Evolutionary conservation across 2,329 filamentous ascomycete species (phyloP).

Genomic region (Sclerotinia subarctica): DNA sequence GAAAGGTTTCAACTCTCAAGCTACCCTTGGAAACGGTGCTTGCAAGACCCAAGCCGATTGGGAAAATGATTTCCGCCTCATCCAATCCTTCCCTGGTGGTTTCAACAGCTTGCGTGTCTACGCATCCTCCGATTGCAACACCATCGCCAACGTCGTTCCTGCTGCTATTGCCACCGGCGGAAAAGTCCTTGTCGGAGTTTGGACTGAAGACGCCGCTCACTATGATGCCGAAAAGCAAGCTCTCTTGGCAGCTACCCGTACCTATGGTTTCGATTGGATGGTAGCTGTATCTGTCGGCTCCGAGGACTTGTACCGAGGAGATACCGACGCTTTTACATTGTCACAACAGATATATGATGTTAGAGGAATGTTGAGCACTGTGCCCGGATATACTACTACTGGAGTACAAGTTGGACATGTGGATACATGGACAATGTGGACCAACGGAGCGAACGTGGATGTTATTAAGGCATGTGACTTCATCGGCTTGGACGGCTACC

Average conservation of each 20-base stretch:
- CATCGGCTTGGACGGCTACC: conserved; percentile 63
- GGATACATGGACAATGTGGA: conserved; percentile 65
- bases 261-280: conserved; percentile 57
- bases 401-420: conserved; percentile 60
- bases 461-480: conserved; percentile 63
- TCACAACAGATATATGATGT: conserved; percentile 47
- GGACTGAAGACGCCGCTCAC: conserved; percentile 54
- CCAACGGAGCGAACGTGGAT: conserved; percentile 55
- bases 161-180: conserved; percentile 61
- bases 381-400: conserved; percentile 48
- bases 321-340: conserved; percentile 35
- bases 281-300: conserved; percentile 60
- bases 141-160: conserved; percentile 47
- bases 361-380: conserved; percentile 49
- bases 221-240: conserved; percentile 60
- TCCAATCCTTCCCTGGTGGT: conserved; percentile 47
- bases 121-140: conserved; percentile 52
- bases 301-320: conserved; percentile 63
- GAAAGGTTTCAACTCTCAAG: conserved; percentile 44
- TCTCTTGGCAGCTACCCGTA: conserved; percentile 53
- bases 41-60: conserved; percentile 68
- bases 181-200: conserved; percentile 62
- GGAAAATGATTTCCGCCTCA: conserved; percentile 59
- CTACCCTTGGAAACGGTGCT: conserved; percentile 46
- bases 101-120: conserved; percentile 60